Conservation (phyloP, 1,139 yeast species). For the Sugiyamaella pinicola region DNA sequence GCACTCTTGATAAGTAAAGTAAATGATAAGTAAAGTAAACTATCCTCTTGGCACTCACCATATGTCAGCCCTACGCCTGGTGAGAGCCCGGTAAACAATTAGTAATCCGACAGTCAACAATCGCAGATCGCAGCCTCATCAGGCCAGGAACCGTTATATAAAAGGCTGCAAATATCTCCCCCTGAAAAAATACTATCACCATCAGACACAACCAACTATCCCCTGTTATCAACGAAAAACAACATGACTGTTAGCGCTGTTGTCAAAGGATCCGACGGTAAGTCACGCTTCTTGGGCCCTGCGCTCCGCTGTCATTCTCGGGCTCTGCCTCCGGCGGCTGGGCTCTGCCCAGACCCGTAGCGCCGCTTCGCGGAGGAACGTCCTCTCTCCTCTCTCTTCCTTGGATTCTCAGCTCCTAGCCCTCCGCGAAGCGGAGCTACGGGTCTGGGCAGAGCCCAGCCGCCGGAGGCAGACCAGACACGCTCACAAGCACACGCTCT, state of each 20-base stretch:
- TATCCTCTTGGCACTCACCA: too few relatives aligned
- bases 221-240: neutral
- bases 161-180: neutral
- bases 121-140: neutral
- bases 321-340: neutral
- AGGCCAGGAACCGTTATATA: neutral
- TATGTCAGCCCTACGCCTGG: too few relatives aligned
- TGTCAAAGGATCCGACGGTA: constrained; percentile 13
- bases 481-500: too few relatives aligned
- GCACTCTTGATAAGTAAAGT: too few relatives aligned
- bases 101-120: neutral
- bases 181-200: neutral
- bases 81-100: neutral
- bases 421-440: too few relatives aligned
- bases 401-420: too few relatives aligned
- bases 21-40: too few relatives aligned
- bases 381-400: neutral
- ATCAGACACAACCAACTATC: neutral
- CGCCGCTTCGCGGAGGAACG: too few relatives aligned
- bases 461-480: too few relatives aligned
- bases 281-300: neutral
- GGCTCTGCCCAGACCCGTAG: neutral
- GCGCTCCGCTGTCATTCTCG: neutral
- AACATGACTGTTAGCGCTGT: constrained; percentile 13
- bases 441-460: too few relatives aligned